Percentiles rank a stretch among this genome's conserved stretches.
Evolutionary conservation across 225 moss, liverwort and hornwort genomes (phyloP).

Genomic region (Marchantia polymorpha): DNA sequence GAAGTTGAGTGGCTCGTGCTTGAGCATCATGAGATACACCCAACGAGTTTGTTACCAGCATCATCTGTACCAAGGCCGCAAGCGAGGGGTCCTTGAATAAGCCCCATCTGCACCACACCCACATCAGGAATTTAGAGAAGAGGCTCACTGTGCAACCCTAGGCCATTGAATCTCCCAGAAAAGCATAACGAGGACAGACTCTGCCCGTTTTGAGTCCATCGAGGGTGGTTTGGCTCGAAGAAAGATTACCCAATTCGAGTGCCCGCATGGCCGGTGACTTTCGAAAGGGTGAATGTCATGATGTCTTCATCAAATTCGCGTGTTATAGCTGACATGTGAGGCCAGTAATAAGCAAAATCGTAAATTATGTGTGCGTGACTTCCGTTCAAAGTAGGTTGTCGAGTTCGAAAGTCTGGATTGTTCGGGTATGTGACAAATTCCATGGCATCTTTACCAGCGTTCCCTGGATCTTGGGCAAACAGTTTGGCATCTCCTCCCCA

Average conservation of each 20-base stretch:
- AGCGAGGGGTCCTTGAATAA: slow-evolving; percentile 57
- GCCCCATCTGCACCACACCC: slow-evolving; percentile 52
- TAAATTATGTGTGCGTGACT: slow-evolving; percentile 36
- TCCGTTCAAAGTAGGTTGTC: slow-evolving; percentile 40
- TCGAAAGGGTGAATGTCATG: slow-evolving; percentile 71
- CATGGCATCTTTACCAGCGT: slow-evolving; percentile 24
- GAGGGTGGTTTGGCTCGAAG: not conserved
- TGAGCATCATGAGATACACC: slow-evolving; percentile 51
- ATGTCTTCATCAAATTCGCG: slow-evolving; percentile 49
- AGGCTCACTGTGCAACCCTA: too few relatives aligned
- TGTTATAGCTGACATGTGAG: slow-evolving; percentile 54
- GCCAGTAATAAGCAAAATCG: slow-evolving; percentile 77
- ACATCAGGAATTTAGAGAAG: not conserved
- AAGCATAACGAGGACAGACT: too few relatives aligned
- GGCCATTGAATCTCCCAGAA: too few relatives aligned
- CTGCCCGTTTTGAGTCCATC: too few relatives aligned
- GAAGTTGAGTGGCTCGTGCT: slow-evolving; percentile 42
- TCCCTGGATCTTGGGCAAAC: slow-evolving; percentile 12
- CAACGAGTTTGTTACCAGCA: fast-evolving
- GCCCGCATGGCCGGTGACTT: slow-evolving; percentile 68
- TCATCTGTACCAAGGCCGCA: not conserved
- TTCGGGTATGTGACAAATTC: slow-evolving; percentile 71
- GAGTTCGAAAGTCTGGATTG: slow-evolving; percentile 53
- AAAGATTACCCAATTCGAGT: slow-evolving; percentile 55
- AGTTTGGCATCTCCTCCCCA: slow-evolving; percentile 51